Evolutionary conservation across 2,329 filamentous ascomycete species (phyloP).

Genomic region (Talaromyces marneffei): DNA sequence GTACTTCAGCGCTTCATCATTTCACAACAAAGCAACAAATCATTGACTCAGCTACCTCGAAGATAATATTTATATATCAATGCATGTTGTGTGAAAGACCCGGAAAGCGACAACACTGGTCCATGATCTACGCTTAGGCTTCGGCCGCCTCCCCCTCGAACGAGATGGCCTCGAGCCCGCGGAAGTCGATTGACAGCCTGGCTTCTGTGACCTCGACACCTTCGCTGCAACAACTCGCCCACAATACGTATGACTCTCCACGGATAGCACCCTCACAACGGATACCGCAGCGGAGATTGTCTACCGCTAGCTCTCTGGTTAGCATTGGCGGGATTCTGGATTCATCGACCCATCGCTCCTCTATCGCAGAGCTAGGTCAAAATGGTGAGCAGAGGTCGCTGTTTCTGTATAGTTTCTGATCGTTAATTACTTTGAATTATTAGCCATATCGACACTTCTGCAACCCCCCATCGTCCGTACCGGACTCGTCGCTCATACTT

Average conservation of each 20-base stretch:
- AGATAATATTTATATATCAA: background rate
- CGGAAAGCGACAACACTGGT: background rate
- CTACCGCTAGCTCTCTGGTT: slow-evolving; percentile 78
- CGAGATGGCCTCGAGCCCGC: slow-evolving; percentile 57
- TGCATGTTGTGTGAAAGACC: background rate
- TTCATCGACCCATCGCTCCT: slow-evolving; percentile 53
- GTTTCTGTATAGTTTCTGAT: slow-evolving; percentile 1
- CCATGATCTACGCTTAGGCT: slow-evolving; percentile 12
- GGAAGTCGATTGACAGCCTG: slow-evolving; percentile 62
- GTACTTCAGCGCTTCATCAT: background rate
- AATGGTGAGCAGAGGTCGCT: slow-evolving; percentile 55
- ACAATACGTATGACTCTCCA: slow-evolving; percentile 33
- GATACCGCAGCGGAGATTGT: slow-evolving; percentile 58
- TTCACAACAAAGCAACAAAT: background rate
- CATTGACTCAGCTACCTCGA: background rate
- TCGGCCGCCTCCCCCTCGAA: slow-evolving; percentile 21
- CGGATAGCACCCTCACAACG: slow-evolving; percentile 29
- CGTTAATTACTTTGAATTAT: background rate
- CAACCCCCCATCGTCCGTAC: slow-evolving; percentile 86
- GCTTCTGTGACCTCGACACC: slow-evolving; percentile 50
- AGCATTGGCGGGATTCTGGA: slow-evolving; percentile 83
- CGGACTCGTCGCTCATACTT: slow-evolving; percentile 72
- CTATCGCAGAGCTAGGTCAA: slow-evolving; percentile 68
- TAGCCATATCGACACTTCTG: slow-evolving; percentile 88
- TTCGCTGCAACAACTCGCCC: slow-evolving; percentile 46